Evolutionary conservation across 1,284 basidiomycete species (phyloP), one percentile per base, ranked within the genome.

Genomic region (Marasmius oreades): DNA sequence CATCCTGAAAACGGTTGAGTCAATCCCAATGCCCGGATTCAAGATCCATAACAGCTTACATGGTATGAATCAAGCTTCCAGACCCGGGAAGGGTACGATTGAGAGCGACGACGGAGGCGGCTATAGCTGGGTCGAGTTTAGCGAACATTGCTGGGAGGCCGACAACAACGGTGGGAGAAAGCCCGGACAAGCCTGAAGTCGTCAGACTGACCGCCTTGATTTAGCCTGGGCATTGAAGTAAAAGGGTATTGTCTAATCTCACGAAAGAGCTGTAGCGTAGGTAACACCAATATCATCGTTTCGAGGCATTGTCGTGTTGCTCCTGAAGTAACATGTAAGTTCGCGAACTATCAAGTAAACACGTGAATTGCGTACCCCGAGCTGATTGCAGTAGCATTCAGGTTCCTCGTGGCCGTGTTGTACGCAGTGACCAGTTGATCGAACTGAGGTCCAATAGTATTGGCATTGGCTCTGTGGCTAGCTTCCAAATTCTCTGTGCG

Each of bases 211-310:
- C 22, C 14, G 18, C 11, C 10, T 51, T 45, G 52, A 48, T 44
- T 46, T 47, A 31, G 51, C 48, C 20, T 8, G 28, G 24, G 26
- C 22, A 46, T n/a, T 12, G 12, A 11, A 26, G 23, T 18, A 8
- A 20, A n/a, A 34, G 24, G 3, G 33, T 28, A 8, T 24, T 18
- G 43, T 33, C 16, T 23, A 7, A 61, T n/a, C 69, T 55, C 55
- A 73, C 71, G 66, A 65, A 31, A 70, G 56, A 23, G 63, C 61
- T 47, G 68, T 69, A 23, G 66, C 61, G 55, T 62, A 64, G 36
- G 62, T 62, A 55, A 71, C 63, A 45, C 68, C 65, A 48, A 73
- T 64, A 5, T 72, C 68, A 51, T 72, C 67, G 61, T 73, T 66
- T 24, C 70, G 72, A 2, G 71, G 71, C 10, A 52, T 31, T 10